Evolutionary conservation across 2,329 filamentous ascomycete genomes (phyloP), one percentile per base, ranked within the genome.

Genomic region (Cercospora sp.): DNA sequence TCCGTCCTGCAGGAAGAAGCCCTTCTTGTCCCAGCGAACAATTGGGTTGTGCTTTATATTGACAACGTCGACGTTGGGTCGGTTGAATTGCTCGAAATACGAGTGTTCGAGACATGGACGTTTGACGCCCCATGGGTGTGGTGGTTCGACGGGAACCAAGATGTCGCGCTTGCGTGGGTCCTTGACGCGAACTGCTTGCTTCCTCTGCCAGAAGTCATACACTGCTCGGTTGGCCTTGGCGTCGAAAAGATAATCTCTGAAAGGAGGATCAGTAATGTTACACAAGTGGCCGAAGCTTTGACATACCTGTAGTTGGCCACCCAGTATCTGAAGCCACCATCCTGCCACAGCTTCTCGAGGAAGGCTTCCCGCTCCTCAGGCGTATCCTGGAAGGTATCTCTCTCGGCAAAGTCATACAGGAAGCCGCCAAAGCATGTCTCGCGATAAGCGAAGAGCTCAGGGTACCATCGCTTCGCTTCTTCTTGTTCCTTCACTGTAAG

Each of bases 371-470:
- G 79, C 64, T 81, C 77, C 66, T 82, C 80, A 0, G 79, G 77
- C 0, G 71, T 72, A 9, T 82, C 82, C 12, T 83, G 81, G 53
- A 82, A 86, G 0, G 86, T 87, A 57, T 85, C 83, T 67, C 83
- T 83, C 72, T 88, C 80, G 2, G 79, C 69, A 72, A 83, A 86
- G 70, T 86, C 85, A 68, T 87, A 90, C 2, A 81, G 76, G 74
- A 91, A 88, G 0, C 88, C 88, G 1, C 82, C 85, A 71, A 88
- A 89, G 45, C 79, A 86, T 6, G 79, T 83, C 74, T 86, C 81
- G 3, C 66, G 66, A 32, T 59, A 63, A 12, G 30, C 53, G 55
- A 87, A 90, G 2, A 90, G 79, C 24, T 79, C 76, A 9, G 81
- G 79, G 34, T 83, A 83, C 40, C 79, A 74, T 28, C 70, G 71